Percentiles rank a stretch among this genome's conserved stretches.
These are phyloP conservation scores for Podospora pseudocomata DNA, from an alignment of 495 filamentous ascomycete genomes.

Conservation along the genomic window DNA sequence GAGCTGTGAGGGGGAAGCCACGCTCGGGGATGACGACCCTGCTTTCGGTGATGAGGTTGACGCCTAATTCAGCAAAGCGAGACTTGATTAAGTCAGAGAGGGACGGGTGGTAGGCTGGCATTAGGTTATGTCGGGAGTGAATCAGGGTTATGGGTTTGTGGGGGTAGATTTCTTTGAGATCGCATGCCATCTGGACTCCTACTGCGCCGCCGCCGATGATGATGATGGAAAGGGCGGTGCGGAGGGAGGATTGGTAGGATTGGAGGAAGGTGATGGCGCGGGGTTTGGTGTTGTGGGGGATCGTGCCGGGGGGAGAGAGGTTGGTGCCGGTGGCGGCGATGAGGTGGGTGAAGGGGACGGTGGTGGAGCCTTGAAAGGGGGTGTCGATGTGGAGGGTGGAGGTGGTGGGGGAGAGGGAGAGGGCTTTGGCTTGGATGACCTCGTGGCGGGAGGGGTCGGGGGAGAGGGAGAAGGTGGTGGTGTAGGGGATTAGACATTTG, in stretches of 20 bases:
- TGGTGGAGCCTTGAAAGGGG: conserved; percentile 40
- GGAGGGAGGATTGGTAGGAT: conserved; percentile 32
- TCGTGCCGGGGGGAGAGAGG: conserved; percentile 44
- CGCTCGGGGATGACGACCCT: conserved; percentile 20
- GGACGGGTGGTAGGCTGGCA: conserved; percentile 49
- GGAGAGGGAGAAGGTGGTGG: conserved; percentile 35
- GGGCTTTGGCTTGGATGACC: conserved; percentile 36
- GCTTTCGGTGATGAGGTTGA: conserved; percentile 25
- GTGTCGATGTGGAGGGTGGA: conserved; percentile 42
- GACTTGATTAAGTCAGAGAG: conserved; percentile 47
- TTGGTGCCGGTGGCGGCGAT: conserved; percentile 48
- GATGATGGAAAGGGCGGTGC: conserved; percentile 39
- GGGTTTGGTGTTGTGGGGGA: conserved; percentile 46
- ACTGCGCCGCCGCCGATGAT: conserved; percentile 60
- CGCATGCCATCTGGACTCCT: conserved; percentile 57
- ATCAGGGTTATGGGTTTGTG: conserved; percentile 54
- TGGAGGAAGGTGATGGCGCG: conserved; percentile 38
- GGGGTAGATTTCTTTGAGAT: conserved; percentile 55
- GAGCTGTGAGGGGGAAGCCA: conserved; percentile 30
- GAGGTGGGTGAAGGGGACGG: conserved; percentile 43
- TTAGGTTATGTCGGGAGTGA: conserved; percentile 51
- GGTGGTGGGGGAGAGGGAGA: conserved; percentile 36
- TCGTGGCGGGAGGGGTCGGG: conserved; percentile 26
- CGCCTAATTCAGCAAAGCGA: conserved; percentile 37
- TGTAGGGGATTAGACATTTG: conserved; percentile 56